These are phyloP conservation scores for Catharanthus roseus DNA, from an alignment of 257 asterid species.

Conservation along the genomic window DNA sequence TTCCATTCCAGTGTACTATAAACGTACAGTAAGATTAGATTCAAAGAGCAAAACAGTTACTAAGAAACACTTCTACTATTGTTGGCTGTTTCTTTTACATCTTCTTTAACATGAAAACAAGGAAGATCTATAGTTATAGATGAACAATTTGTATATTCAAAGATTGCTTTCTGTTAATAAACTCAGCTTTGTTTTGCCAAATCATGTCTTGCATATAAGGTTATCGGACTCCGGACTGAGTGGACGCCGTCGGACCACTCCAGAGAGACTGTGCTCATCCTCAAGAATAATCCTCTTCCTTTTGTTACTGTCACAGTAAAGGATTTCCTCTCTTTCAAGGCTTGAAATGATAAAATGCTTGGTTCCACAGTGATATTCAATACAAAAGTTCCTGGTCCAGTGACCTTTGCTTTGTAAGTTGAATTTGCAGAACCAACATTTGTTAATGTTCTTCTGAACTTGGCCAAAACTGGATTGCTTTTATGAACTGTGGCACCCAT, in stretches of 20 bases:
- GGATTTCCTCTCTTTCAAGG: constrained; percentile 2
- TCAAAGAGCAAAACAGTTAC: no score
- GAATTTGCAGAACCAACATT: constrained; percentile 9
- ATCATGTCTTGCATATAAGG: neutral
- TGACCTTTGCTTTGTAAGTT: neutral
- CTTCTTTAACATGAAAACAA: no score
- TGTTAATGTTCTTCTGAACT: constrained; percentile 9
- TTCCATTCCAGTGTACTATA: no score
- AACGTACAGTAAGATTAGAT: no score
- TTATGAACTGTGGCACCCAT: neutral
- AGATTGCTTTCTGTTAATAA: neutral
- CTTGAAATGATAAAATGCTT: neutral
- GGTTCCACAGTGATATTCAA: constrained; percentile 5
- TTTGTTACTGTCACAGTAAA: neutral
- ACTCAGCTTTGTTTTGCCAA: neutral
- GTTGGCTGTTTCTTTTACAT: no score
- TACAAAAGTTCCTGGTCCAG: no score
- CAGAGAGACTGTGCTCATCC: constrained; percentile 23
- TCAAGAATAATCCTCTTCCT: neutral
- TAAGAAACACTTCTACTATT: no score
- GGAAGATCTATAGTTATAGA: no score
- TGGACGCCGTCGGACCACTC: constrained; percentile 37
- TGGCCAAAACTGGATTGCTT: neutral
- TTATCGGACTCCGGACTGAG: constrained; percentile 19
- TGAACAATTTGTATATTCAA: no score